Conservation (phyloP, 495 filamentous ascomycete species). For the Clohesyomyces aquaticus region DNA sequence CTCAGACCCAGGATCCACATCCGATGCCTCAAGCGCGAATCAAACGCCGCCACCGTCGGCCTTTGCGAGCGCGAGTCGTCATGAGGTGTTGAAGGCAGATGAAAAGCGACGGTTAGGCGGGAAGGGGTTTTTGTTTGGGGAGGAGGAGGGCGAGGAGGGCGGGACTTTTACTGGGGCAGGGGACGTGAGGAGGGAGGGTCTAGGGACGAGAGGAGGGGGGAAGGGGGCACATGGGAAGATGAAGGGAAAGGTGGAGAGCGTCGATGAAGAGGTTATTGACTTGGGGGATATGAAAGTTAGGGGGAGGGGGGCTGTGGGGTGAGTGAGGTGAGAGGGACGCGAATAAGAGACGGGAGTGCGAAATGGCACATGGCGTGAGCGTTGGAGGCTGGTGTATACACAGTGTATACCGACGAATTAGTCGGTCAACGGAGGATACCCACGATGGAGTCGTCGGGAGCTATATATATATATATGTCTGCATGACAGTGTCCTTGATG, state of each 20-base stretch:
- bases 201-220: not conserved
- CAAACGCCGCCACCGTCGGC: no score
- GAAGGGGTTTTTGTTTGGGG: constrained; percentile 43
- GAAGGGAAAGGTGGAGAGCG: constrained; percentile 17
- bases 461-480: no score
- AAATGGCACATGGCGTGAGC: not conserved
- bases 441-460: no score
- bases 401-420: not conserved
- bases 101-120: constrained; percentile 34
- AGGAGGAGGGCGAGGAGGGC: constrained; percentile 34
- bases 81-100: constrained; percentile 31
- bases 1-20: no score
- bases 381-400: not conserved
- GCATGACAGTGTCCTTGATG: no score
- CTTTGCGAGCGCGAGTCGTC: no score
- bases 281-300: constrained; percentile 35
- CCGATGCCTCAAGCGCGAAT: no score
- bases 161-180: constrained; percentile 2
- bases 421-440: no score
- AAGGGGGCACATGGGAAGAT: constrained; percentile 1
- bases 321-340: not conserved
- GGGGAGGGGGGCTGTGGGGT: not conserved
- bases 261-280: constrained; percentile 39
- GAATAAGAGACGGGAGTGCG: no score
- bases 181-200: constrained; percentile 8